Base-by-base conservation (phyloP, 2,329 filamentous ascomycete species). In the Phyllosticta ampelicida region DNA sequence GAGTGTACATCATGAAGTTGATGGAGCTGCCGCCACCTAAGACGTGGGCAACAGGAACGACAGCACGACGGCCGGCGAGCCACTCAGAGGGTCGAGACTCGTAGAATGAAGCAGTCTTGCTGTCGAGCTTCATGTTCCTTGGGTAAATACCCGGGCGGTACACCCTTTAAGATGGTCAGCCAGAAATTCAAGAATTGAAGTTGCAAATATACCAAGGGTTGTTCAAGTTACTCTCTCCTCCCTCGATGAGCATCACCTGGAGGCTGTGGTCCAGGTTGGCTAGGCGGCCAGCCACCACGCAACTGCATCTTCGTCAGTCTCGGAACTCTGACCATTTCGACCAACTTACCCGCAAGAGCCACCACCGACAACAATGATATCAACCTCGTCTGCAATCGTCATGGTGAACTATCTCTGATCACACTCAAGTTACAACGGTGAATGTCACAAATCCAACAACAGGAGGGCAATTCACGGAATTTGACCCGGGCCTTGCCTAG, bases 1-100 rank as follows among this genome's bases (percentile, higher is more conserved):
- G 79, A 19, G 85, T 87, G 74, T 87, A 87, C 84, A 87, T 87
- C 83, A 89, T 86, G 65, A 89, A 89, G 72, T 90, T 90, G 72
- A 90, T 88, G 8, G 83, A 87, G 1, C 84, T 87, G 9, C 85
- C 85, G 21, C 85, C 86, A 10, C 86, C 86, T 1, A 90, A 75
- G 36, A 90, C 78, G 62, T 90, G 83, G 36, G 86, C 86, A 64
- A 81, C 85, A 0, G 86, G 87, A n/a, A 90, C 86, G 51, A 89
- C 80, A 20, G 86, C 86, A 66, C 83, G 82, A 51, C 86, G 80
- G 16, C 86, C 86, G 63, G 80, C 81, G 23, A 91, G 81, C 77
- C 82, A 86, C 71, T 87, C 82, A 0, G 86, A 89, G 16, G 86
- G 86, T 48, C 84, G 79, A 53, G 86, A 90, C 71, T 90, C 83